phyloP scores from a whole-genome alignment of 2,329 filamentous ascomycete genomes.

The Cryphonectria radicalis region DNA sequence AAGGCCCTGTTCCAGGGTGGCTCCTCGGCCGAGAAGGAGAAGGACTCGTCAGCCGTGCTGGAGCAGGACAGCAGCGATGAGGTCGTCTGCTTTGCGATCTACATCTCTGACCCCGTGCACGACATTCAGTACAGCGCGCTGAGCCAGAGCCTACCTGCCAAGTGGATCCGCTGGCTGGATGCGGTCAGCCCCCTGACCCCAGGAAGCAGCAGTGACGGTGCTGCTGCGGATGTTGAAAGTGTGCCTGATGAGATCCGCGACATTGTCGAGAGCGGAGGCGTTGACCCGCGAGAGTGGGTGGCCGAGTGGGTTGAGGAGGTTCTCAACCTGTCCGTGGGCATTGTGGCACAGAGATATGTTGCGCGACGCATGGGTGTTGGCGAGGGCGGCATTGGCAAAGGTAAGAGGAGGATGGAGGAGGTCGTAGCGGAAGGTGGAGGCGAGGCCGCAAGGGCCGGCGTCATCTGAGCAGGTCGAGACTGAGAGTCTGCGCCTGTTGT shows the following conservation, averaged over 20 bases:
- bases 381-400: slow-evolving; percentile 69
- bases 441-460: slow-evolving; percentile 63
- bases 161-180: slow-evolving; percentile 93
- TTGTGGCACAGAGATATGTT: slow-evolving; percentile 94
- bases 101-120: slow-evolving; percentile 86
- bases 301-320: slow-evolving; percentile 96
- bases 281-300: slow-evolving; percentile 96
- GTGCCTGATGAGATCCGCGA: slow-evolving; percentile 85
- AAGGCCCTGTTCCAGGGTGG: slow-evolving; percentile 69
- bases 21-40: slow-evolving; percentile 57
- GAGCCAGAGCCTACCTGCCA: slow-evolving; percentile 80
- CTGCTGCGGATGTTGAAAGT: slow-evolving; percentile 40
- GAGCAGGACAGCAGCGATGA: slow-evolving; percentile 61
- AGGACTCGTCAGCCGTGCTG: slow-evolving; percentile 56
- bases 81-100: slow-evolving; percentile 74
- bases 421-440: slow-evolving; percentile 61
- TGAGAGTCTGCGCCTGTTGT: background rate
- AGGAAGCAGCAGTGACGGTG: slow-evolving; percentile 52
- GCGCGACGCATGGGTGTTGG: slow-evolving; percentile 95
- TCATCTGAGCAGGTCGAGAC: slow-evolving; percentile 44
- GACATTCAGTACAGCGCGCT: slow-evolving; percentile 83
- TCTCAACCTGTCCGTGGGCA: slow-evolving; percentile 75
- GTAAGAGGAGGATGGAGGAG: slow-evolving; percentile 63
- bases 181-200: slow-evolving; percentile 65
- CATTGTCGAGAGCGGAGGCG: slow-evolving; percentile 74